Percentiles rank a stretch among this genome's conserved stretches.
These are phyloP conservation scores for Linnemannia zychae DNA, from an alignment of 192 early-diverging fungal species.

Conservation along the genomic window DNA sequence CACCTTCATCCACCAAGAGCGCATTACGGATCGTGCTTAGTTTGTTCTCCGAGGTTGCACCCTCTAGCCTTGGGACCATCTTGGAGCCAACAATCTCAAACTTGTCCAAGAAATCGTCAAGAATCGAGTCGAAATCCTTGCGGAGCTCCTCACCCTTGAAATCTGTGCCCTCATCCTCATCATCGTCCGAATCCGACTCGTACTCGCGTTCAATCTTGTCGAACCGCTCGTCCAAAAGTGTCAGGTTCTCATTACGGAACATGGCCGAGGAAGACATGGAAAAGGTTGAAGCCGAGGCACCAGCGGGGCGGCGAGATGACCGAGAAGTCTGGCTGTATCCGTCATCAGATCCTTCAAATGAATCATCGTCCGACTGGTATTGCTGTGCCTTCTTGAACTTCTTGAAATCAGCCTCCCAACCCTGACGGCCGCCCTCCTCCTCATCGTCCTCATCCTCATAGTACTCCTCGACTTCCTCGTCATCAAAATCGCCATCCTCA, in stretches of 20 bases:
- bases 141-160: constrained; percentile 66
- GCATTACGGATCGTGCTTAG: constrained; percentile 72
- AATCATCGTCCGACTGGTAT: constrained; percentile 36
- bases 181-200: constrained; percentile 69
- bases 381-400: constrained; percentile 66
- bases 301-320: constrained; percentile 40
- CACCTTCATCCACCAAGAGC: constrained; percentile 59
- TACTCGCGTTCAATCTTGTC: constrained; percentile 82
- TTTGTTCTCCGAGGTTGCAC: constrained; percentile 70
- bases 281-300: constrained; percentile 66
- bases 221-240: constrained; percentile 94
- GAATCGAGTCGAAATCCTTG: constrained; percentile 79
- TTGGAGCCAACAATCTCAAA: constrained; percentile 81
- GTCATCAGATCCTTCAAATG: constrained; percentile 66
- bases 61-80: constrained; percentile 77
- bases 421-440: constrained; percentile 60
- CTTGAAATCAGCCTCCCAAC: constrained; percentile 69
- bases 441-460: constrained; percentile 62
- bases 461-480: constrained; percentile 73
- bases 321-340: constrained; percentile 46
- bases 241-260: constrained; percentile 93
- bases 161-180: constrained; percentile 67
- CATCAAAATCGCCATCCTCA: constrained; percentile 63
- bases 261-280: constrained; percentile 96
- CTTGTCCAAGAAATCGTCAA: constrained; percentile 83